Base-by-base conservation (phyloP, 1,284 basidiomycete genomes). In the Trichosporon ovoides region DNA sequence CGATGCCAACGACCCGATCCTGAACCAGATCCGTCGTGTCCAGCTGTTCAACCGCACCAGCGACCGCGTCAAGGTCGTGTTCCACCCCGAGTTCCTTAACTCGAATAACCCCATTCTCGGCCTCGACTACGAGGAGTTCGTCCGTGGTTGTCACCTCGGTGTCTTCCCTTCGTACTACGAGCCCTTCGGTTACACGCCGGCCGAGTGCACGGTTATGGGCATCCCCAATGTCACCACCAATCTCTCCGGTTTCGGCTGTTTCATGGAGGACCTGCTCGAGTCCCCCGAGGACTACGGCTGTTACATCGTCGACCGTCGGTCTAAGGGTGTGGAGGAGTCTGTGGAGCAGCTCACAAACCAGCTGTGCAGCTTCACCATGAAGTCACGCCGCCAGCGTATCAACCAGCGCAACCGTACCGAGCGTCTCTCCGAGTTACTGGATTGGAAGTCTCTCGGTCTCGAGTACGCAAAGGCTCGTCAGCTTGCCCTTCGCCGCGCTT, bases 221-320 rank as follows among this genome's bases (percentile, higher is more conserved):
- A 92, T 98, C 59, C 95, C 95, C 0, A 91, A 88, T 51, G 87
- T 98, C 63, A 98, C 95, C 28, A 98, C 95, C 58, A 98, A 98
- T 80, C 81, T 98, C 40, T 96, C 92, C 28, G 95, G 95, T 38
- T 96, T 97, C 67, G 94, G 94, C 22, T 97, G 92, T 77, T 97
- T 96, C 81, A 95, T 98, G 89, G 91, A 96, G 78, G 95, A 98
- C 74, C 83, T 96, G n/a, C 93, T 98, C 68, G 95, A 98, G 68
- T 85, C 83, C 12, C 91, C 91, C 0, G 76, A 77, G 61, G 82
- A 83, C 71, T 83, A 83, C 68, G 91, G 91, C 2, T 91, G 89
- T 78, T 97, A 97, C 80, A 98, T 98, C 75, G 87, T 97, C 69
- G 94, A 98, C 75, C 85, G 95, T 52, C 85, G 94, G 51, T 84